Evolutionary conservation across 129 eudicot species (phyloP).

Genomic region (Artemisia argyi): DNA sequence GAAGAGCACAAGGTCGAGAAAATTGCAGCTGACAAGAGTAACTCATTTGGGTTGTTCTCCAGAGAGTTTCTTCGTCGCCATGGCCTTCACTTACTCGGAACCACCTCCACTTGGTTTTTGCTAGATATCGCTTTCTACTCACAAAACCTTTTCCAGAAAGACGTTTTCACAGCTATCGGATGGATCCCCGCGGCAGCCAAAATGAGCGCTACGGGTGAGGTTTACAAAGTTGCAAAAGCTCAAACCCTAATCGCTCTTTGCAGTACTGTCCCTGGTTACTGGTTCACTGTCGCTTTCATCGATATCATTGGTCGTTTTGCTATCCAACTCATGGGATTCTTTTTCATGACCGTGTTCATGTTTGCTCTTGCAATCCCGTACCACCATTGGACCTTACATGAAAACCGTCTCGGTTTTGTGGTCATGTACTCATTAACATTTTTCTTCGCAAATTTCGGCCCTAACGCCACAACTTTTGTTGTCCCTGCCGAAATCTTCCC

Average conservation of each 20-base stretch:
- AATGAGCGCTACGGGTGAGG: constrained; percentile 57
- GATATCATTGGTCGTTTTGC: constrained; percentile 58
- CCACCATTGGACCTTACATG: constrained; percentile 50
- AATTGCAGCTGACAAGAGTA: constrained; percentile 1
- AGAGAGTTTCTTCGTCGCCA: constrained; percentile 45
- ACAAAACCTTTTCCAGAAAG: constrained; percentile 68
- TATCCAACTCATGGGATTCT: constrained; percentile 71
- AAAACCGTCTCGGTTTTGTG: constrained; percentile 49
- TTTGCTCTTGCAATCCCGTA: constrained; percentile 71
- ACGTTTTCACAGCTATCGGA: constrained; percentile 43
- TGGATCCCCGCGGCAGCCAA: constrained; percentile 54
- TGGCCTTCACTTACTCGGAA: constrained; percentile 59
- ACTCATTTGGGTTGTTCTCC: constrained; percentile 47
- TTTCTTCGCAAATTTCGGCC: constrained; percentile 74
- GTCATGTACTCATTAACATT: constrained; percentile 61
- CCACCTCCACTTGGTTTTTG: constrained; percentile 15
- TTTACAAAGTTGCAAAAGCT: constrained; percentile 49
- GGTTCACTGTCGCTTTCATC: constrained; percentile 66
- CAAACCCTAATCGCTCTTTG: constrained; percentile 67
- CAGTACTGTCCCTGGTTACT: constrained; percentile 66
- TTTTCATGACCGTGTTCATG: constrained; percentile 79
- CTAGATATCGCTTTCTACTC: not conserved
- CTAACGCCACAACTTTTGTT: constrained; percentile 72
- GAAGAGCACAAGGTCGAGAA: constrained; percentile 37
- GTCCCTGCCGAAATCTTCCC: constrained; percentile 85